Evolutionary conservation across 495 filamentous ascomycete species (phyloP).

Genomic region (Hamigera avellanea): DNA sequence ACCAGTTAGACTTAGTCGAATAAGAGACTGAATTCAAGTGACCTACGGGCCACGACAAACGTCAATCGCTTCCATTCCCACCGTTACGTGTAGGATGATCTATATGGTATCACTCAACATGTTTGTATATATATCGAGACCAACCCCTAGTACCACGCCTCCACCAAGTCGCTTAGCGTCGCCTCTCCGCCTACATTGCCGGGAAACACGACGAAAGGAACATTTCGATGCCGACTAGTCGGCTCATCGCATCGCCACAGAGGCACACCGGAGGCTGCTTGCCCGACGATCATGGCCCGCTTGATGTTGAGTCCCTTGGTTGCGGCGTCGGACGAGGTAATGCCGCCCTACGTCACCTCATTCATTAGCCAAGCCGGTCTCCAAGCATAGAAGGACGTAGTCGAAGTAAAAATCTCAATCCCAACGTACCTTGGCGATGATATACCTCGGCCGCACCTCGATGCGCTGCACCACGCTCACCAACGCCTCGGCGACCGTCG

Average conservation of each 20-base stretch:
- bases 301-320: conserved; percentile 41
- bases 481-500: conserved; percentile 31
- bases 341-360: conserved; percentile 31
- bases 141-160: conserved; percentile 21
- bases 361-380: too few species aligned
- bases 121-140: too few species aligned
- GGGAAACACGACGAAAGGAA: conserved; percentile 45
- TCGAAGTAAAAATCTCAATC: too few species aligned
- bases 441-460: conserved; percentile 34
- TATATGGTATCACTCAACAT: too few species aligned
- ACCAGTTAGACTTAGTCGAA: conserved; percentile 1
- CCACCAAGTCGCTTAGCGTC: conserved; percentile 30
- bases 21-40: background rate
- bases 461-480: conserved; percentile 30
- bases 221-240: conserved; percentile 29
- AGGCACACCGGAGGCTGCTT: conserved; percentile 43
- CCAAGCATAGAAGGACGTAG: background rate
- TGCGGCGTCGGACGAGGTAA: conserved; percentile 41
- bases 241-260: conserved; percentile 42
- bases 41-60: conserved; percentile 1
- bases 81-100: too few species aligned
- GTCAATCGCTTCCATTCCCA: background rate
- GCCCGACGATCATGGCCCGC: conserved; percentile 39
- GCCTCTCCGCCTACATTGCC: conserved; percentile 43
- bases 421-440: conserved; percentile 41